Evolutionary conservation across 2,329 filamentous ascomycete genomes (phyloP), one percentile per base, ranked within the genome.

Genomic region (Lecanicillium sp.): DNA sequence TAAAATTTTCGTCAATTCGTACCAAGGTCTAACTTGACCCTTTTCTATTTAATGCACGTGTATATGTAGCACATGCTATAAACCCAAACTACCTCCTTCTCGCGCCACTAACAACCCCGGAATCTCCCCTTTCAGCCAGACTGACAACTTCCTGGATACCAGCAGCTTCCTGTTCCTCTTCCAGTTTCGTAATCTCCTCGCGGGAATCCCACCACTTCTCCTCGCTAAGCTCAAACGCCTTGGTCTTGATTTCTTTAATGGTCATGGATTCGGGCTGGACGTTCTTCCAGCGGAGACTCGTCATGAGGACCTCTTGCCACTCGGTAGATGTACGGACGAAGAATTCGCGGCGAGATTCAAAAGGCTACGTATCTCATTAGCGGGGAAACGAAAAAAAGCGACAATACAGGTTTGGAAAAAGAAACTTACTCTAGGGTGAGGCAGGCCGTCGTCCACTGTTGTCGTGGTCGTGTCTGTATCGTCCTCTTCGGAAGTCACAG

Each of bases 171-270:
- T 96, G 88, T 65, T 95, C 90, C 62, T 95, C 90, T 63, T 98
- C 92, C 54, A 96, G 62, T 6, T 79, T 83, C 38, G 81, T 83
- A 48, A 98, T 85, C 64, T 96, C 90, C 65, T 98, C 92, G 51
- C 92, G 76, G 56, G 83, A 88, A 68, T 95, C 92, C 92, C 92
- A 98, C 92, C 92, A 98, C 60, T 94, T 95, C 64, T 89, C 85
- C 62, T 98, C 92, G 29, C 89, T 89, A 47, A 87, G 73, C 55
- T 87, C 83, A 58, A 95, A 98, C 1, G 88, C 92, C 56, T 79
- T 80, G 52, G 89, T 83, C 59, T 94, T 88, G 52, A 96, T 80
- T 66, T 96, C 92, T 68, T 98, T 98, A 54, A 94, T 68, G 1
- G 78, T 71, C 47, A 86, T 72, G 29, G 78, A 72, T 58, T 85